Base-by-base conservation (phyloP, 768 basidiomycete species). In the Boletus rufocinnamomeus region DNA sequence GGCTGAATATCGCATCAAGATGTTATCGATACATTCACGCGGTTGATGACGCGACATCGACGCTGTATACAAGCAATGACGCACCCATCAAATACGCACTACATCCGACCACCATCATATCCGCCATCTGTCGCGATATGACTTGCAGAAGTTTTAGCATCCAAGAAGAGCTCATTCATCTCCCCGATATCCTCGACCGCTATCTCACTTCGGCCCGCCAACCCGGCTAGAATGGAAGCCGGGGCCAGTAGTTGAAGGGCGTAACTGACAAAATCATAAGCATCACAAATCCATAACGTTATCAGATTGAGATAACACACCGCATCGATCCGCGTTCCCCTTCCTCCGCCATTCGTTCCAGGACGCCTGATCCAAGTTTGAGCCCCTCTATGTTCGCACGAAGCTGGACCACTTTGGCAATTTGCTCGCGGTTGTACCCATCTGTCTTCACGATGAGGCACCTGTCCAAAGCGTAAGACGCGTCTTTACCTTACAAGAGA, bases 371-470 rank as follows among this genome's bases (percentile, higher is more conserved):
- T 21, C 86, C 85, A 2, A 95, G 78, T 63, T 84, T 85, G 30
- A 98, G 78, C 2, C 93, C 92, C 70, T 98, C 97, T 1, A 93
- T 84, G 60, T 85, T 88, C 8, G 93, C 91, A 52, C 97, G 84
- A 54, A 95, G 78, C 65, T 91, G 88, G 0, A 98, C 81, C 25
- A 98, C 95, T 70, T 86, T 88, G 37, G 84, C 85, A 47, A 98
- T 88, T 69, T 98, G 90, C 13, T 91, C 91, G 43, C 85, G 82
- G 8, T 82, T 84, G 72, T 98, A 95, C 14, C 82, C 79, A 57
- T 91, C 84, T 2, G 96, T 98, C 67, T 93, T 91, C 21, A 98
- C 96, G 58, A 98, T 98, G 79, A 99, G 87, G 73, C 92, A 94
- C 50, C 91, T 92, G 62, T 34, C 32, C 30, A 49, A 54, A 35